phyloP scores from a whole-genome alignment of 164 flowering plant species.

The Vitis cinerea region DNA sequence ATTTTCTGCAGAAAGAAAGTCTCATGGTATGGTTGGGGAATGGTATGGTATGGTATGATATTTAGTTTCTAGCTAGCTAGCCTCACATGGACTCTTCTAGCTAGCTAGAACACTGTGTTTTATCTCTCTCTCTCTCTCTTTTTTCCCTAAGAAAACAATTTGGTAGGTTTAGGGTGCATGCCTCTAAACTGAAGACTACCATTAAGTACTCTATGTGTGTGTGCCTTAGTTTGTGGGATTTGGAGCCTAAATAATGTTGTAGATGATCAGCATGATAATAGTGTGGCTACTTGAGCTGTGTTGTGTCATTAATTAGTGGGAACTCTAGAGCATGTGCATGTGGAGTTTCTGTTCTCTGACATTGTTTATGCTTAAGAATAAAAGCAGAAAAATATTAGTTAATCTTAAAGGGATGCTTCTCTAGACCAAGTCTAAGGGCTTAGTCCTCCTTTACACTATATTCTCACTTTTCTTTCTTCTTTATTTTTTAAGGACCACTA shows the following conservation, averaged over 20 bases:
- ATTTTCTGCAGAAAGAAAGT: background rate
- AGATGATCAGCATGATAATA: slow-evolving; percentile 2
- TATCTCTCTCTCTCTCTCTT: background rate
- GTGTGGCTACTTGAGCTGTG: slow-evolving; percentile 1
- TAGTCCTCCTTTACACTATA: slow-evolving; percentile 20
- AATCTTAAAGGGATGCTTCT: slow-evolving; percentile 23
- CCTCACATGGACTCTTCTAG: background rate
- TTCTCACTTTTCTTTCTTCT: slow-evolving; percentile 12
- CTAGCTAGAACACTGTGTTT: slow-evolving; percentile 6
- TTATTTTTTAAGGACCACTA: slow-evolving; percentile 22
- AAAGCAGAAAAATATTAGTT: slow-evolving; percentile 1
- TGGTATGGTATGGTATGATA: slow-evolving; percentile 2
- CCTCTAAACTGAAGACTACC: background rate
- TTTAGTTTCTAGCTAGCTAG: slow-evolving; percentile 11
- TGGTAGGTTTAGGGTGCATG: slow-evolving; percentile 3
- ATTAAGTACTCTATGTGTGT: background rate
- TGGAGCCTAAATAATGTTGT: slow-evolving; percentile 12
- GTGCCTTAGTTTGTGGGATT: slow-evolving; percentile 1
- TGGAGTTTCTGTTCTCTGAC: slow-evolving; percentile 12
- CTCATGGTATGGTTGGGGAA: background rate
- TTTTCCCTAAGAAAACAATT: background rate
- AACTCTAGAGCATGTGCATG: slow-evolving; percentile 26
- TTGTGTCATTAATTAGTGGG: slow-evolving; percentile 2
- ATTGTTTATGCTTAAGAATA: slow-evolving; percentile 18
- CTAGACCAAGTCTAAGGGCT: slow-evolving; percentile 14